Conservation (phyloP, 192 early-diverging fungal species). For the Mortierella antarctica region DNA sequence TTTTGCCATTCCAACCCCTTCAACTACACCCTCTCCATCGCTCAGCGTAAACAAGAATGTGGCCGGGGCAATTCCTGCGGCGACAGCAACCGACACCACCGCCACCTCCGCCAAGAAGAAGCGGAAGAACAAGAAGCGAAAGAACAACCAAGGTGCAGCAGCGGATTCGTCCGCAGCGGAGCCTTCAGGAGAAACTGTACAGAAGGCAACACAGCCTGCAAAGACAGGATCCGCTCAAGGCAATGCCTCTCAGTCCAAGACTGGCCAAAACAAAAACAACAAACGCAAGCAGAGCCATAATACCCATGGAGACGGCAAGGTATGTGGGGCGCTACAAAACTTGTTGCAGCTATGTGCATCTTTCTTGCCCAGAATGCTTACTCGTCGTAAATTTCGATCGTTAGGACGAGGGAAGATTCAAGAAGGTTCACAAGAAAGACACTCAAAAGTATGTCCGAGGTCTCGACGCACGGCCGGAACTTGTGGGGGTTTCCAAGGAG, state of each 20-base stretch:
- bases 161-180: not conserved
- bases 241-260: too few species aligned
- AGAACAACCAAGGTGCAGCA: not conserved
- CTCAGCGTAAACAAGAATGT: too few species aligned
- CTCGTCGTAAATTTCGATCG: not conserved
- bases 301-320: too few species aligned
- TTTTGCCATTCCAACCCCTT: not conserved
- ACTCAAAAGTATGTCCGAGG: slow-evolving; percentile 10
- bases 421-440: not conserved
- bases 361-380: too few species aligned
- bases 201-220: not conserved
- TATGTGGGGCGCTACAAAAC: too few species aligned
- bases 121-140: not conserved
- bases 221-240: not conserved
- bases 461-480: slow-evolving; percentile 35
- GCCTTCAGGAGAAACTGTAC: not conserved
- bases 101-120: slow-evolving; percentile 4
- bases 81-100: not conserved
- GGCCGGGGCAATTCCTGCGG: not conserved
- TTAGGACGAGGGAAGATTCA: slow-evolving; percentile 7
- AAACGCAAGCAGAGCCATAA: too few species aligned
- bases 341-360: too few species aligned
- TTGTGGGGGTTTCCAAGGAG: slow-evolving; percentile 24
- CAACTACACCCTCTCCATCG: not conserved
- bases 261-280: too few species aligned